Percentiles rank a stretch among this genome's conserved stretches.
Evolutionary conservation across 2,329 filamentous ascomycete species (phyloP).

Genomic region (Aaosphaeria pasadenensis): DNA sequence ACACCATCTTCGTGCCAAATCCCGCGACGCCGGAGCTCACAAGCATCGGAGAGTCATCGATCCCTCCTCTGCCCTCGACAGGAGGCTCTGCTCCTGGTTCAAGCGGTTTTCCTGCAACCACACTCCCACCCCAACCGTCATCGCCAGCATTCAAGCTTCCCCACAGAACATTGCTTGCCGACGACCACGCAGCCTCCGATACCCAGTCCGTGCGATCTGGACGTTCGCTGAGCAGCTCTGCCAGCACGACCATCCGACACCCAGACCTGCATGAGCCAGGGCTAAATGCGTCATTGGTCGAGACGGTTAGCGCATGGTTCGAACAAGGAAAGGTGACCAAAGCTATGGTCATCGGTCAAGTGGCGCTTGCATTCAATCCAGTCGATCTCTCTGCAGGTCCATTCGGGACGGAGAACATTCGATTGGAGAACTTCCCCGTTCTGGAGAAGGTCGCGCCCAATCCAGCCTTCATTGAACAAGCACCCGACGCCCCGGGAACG

Average conservation of each 20-base stretch:
- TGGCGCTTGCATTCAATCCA: slow-evolving; percentile 79
- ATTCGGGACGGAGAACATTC: slow-evolving; percentile 61
- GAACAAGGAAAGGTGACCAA: slow-evolving; percentile 69
- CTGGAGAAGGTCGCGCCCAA: slow-evolving; percentile 94
- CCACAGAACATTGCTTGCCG: slow-evolving; percentile 33
- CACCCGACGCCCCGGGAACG: slow-evolving; percentile 67
- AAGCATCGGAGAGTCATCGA: slow-evolving; percentile 31
- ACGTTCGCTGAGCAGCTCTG: slow-evolving; percentile 69
- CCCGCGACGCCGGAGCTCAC: slow-evolving; percentile 36
- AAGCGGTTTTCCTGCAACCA: slow-evolving; percentile 6
- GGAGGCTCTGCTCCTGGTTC: slow-evolving; percentile 4
- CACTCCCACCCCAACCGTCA: slow-evolving; percentile 26
- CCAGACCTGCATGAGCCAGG: slow-evolving; percentile 77
- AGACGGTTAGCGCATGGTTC: slow-evolving; percentile 84
- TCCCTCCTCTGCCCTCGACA: slow-evolving; percentile 25
- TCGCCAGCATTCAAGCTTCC: slow-evolving; percentile 35
- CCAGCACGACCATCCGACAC: slow-evolving; percentile 65
- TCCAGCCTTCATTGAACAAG: slow-evolving; percentile 79
- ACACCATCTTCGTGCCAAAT: slow-evolving; percentile 77
- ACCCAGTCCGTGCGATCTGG: slow-evolving; percentile 89
- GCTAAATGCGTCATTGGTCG: slow-evolving; percentile 83
- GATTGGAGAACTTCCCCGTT: slow-evolving; percentile 82
- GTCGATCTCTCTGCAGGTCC: slow-evolving; percentile 43
- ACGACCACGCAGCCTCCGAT: slow-evolving; percentile 70
- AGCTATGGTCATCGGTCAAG: slow-evolving; percentile 77